Evolutionary conservation across 441 rosid genomes (phyloP), one percentile per base, ranked within the genome.

Genomic region (Erodium trifolium): DNA sequence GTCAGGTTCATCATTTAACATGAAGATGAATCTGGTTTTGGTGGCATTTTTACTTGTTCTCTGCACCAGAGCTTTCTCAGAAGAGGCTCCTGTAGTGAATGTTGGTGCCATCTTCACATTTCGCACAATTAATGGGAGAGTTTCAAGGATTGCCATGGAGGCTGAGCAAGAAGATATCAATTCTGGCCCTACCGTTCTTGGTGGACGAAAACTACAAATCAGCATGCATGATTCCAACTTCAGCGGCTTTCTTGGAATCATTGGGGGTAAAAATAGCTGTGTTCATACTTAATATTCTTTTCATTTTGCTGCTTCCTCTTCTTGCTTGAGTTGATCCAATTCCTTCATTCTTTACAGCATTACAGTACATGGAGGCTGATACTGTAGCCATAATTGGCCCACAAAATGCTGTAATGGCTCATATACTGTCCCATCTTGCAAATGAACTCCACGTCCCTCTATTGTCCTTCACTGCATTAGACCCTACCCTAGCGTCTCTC

Each of bases 351-450:
- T 18, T 71, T 71, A 72, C 78, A 91, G 98, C 87, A 72, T 83
- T 93, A 1, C 84, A 71, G 71, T 85, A 88, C 80, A 85, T 93
- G 93, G 94, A 83, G 75, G 73, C 65, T 17, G 86, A 91, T 64
- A 84, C 90, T 3, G 85, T 88, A 49, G 97, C 97, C 67, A 87
- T 93, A 77, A 80, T 93, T 53, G 97, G 96, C 19, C 97, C 98
- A 13, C 91, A 87, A 71, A 85, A 88, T 75, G 85, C 96, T 65
- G 82, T 83, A 57, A 80, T 87, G 17, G 92, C 98, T 47, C 93
- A 87, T 79, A 88, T 81, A 62, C 78, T 91, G 16, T 82, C 91
- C 14, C 85, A 83, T 37, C 71, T 91, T 31, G 90, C 89, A 4
- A 78, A 80, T 68, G 94, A 85, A 65, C 86, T 93, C 60, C 82